A percentile compares a stretch with the other conserved stretches of the same genome.
phyloP scores from a whole-genome alignment of 352 stramenopile species.

The Pythium aquatile region DNA sequence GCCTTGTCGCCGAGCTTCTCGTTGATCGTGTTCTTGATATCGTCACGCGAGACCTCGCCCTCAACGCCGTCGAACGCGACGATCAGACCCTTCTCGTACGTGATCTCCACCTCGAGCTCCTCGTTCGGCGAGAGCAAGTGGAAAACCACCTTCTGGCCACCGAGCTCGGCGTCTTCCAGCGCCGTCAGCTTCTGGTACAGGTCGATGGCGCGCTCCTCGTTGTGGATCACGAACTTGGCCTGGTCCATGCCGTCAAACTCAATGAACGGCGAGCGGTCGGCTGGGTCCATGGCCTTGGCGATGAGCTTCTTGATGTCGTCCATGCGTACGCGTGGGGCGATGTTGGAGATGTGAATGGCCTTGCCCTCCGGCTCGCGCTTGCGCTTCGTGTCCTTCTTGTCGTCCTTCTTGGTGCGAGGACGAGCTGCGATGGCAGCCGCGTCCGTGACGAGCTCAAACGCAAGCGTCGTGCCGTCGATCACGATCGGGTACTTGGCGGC shows the following conservation, averaged over 20 bases:
- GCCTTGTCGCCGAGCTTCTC: slow-evolving; percentile 76
- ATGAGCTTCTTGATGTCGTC: slow-evolving; percentile 87
- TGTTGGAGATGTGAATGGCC: slow-evolving; percentile 81
- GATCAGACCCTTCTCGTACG: slow-evolving; percentile 86
- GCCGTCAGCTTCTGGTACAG: slow-evolving; percentile 77
- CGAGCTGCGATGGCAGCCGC: slow-evolving; percentile 67
- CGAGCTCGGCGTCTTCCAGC: slow-evolving; percentile 53
- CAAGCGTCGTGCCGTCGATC: slow-evolving; percentile 60
- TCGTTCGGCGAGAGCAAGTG: slow-evolving; percentile 69
- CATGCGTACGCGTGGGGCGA: slow-evolving; percentile 63
- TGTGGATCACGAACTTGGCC: slow-evolving; percentile 67
- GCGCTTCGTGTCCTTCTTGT: slow-evolving; percentile 68
- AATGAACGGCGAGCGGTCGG: slow-evolving; percentile 63
- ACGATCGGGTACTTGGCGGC: slow-evolving; percentile 33
- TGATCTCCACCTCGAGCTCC: slow-evolving; percentile 71
- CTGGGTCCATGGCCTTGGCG: slow-evolving; percentile 45
- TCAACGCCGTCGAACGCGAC: slow-evolving; percentile 80
- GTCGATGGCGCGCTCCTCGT: slow-evolving; percentile 38
- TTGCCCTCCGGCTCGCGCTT: slow-evolving; percentile 72
- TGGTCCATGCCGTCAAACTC: slow-evolving; percentile 78
- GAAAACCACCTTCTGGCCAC: slow-evolving; percentile 76
- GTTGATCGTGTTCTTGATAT: slow-evolving; percentile 87
- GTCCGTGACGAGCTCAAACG: slow-evolving; percentile 79
- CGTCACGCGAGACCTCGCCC: slow-evolving; percentile 75
- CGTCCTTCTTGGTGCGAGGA: slow-evolving; percentile 46